phyloP scores from a whole-genome alignment of 345 rosid species.

The Noccaea bulbosa region DNA sequence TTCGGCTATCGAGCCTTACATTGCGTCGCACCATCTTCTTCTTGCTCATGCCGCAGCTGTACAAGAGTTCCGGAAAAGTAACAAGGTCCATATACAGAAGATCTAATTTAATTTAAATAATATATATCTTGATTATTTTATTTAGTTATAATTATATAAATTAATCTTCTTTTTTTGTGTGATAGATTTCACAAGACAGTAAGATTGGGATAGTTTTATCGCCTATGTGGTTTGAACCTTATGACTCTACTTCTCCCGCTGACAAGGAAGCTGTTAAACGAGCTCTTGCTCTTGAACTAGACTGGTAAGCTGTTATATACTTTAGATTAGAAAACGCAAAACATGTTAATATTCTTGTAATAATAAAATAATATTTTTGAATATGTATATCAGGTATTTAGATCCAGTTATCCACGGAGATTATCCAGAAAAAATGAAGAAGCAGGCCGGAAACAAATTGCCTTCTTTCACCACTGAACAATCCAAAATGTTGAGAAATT shows the following conservation, averaged over 20 bases:
- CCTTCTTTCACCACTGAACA: constrained; percentile 37
- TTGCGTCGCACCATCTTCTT: constrained; percentile 41
- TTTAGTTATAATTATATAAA: background rate
- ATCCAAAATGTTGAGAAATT: constrained; percentile 39
- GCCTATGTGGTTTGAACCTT: constrained; percentile 40
- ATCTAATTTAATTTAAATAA: background rate
- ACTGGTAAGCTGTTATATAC: constrained; percentile 15
- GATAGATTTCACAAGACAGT: constrained; percentile 31
- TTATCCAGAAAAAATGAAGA: constrained; percentile 34
- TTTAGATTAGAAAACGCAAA: background rate
- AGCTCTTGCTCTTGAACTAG: constrained; percentile 29
- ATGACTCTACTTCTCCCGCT: constrained; percentile 23
- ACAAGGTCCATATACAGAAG: constrained; percentile 15
- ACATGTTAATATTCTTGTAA: background rate
- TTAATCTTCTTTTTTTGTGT: background rate
- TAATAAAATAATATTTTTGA: background rate
- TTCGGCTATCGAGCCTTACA: constrained; percentile 40
- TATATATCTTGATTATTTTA: background rate
- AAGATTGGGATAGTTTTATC: constrained; percentile 43
- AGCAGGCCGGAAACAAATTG: constrained; percentile 18
- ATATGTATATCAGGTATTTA: constrained; percentile 28
- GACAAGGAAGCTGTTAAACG: constrained; percentile 37
- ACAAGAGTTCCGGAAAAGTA: constrained; percentile 38
- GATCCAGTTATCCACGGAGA: constrained; percentile 36
- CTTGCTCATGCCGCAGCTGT: constrained; percentile 44